A percentile compares a stretch with the other conserved stretches of the same genome.
These are phyloP conservation scores for Trypanosoma rangeli DNA, from an alignment of 208 protist genomes.

Conservation along the genomic window DNA sequence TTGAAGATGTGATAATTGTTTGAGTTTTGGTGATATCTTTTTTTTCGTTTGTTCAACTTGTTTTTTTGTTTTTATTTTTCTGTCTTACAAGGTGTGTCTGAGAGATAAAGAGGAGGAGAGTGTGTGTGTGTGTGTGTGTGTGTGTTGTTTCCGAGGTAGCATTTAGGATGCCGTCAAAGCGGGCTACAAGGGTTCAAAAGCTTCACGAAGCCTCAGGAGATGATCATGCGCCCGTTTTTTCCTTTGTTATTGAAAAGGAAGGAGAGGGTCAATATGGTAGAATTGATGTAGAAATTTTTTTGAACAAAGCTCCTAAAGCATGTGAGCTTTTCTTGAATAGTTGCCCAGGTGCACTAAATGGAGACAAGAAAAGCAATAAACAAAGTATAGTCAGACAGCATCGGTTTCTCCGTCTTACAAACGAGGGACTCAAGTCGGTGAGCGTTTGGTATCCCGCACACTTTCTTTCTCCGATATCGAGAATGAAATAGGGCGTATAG, in stretches of 20 bases:
- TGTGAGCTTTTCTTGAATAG: slow-evolving; percentile 74
- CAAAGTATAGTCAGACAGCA: slow-evolving; percentile 57
- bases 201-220: slow-evolving; percentile 29
- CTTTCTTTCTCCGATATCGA: slow-evolving; percentile 57
- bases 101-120: not conserved
- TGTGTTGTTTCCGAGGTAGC: not conserved
- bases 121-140: too few relatives aligned
- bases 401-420: slow-evolving; percentile 61
- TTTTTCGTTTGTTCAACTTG: too few relatives aligned
- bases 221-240: slow-evolving; percentile 29
- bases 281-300: slow-evolving; percentile 37
- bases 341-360: slow-evolving; percentile 29
- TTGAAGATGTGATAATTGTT: not conserved
- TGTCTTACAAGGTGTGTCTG: not conserved
- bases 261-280: slow-evolving; percentile 27
- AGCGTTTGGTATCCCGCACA: slow-evolving; percentile 39
- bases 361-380: slow-evolving; percentile 57
- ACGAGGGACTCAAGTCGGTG: slow-evolving; percentile 67
- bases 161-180: slow-evolving; percentile 27
- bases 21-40: slow-evolving; percentile 3
- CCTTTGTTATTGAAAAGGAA: slow-evolving; percentile 36
- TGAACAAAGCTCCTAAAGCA: slow-evolving; percentile 51
- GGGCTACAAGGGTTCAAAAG: slow-evolving; percentile 23
- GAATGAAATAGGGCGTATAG: slow-evolving; percentile 52
- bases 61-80: slow-evolving; percentile 22